Evolutionary conservation across 75 land plant genomes (phyloP).

Genomic region (Picea sitchensis): DNA sequence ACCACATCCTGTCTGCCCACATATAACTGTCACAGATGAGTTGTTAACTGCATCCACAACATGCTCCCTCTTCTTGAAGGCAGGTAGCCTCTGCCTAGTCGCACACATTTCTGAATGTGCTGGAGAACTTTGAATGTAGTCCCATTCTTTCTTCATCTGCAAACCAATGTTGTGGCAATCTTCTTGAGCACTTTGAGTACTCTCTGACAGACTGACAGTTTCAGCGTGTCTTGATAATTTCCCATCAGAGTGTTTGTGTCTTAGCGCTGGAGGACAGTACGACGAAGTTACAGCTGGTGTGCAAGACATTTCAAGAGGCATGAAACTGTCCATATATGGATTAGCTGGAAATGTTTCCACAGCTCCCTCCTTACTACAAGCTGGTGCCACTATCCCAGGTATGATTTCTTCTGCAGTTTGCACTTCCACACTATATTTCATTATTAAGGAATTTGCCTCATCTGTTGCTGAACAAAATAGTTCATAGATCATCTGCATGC

Average conservation of each 20-base stretch:
- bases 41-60: constrained; percentile 23
- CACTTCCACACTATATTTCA: background rate
- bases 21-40: constrained; percentile 23
- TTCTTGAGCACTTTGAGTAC: constrained; percentile 3
- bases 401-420: background rate
- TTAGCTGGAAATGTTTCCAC: background rate
- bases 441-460: constrained; percentile 12
- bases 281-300: background rate
- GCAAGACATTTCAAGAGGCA: background rate
- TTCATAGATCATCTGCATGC: constrained; percentile 31
- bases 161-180: background rate
- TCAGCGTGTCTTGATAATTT: background rate
- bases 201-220: background rate
- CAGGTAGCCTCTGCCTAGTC: constrained; percentile 29
- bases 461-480: constrained; percentile 21
- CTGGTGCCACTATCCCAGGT: background rate
- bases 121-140: constrained; percentile 16
- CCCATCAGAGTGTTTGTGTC: background rate
- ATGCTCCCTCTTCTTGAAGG: constrained; percentile 20
- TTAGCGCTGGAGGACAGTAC: background rate
- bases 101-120: constrained; percentile 21
- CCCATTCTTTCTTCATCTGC: constrained; percentile 17
- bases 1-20: constrained; percentile 42
- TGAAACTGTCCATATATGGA: background rate
- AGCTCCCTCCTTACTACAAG: background rate